These are phyloP conservation scores for Tolypocladium amazonense DNA, from an alignment of 2,329 filamentous ascomycete genomes.

Conservation along the genomic window DNA sequence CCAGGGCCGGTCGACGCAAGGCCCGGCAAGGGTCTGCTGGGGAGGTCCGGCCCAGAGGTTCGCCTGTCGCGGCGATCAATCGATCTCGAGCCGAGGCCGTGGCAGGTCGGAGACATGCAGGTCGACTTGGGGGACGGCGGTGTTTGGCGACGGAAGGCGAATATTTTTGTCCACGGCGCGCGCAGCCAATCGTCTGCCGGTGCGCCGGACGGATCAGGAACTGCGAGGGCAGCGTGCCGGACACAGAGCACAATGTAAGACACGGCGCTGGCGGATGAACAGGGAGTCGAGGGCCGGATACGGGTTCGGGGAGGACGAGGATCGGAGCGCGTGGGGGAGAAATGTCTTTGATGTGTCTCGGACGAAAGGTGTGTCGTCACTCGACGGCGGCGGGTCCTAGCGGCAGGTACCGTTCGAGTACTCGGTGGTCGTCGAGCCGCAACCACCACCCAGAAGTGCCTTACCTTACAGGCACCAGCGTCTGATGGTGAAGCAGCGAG, in stretches of 20 bases:
- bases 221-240: background rate
- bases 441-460: too few relatives aligned
- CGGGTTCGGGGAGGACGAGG: background rate
- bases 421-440: too few relatives aligned
- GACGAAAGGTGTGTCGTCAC: background rate
- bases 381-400: background rate
- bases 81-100: slow-evolving; percentile 4
- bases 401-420: background rate
- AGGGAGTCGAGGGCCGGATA: background rate
- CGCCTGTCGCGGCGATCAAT: slow-evolving; percentile 4
- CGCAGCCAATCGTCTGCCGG: background rate
- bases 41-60: background rate
- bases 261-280: background rate
- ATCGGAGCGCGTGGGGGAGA: background rate
- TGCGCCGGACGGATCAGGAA: background rate
- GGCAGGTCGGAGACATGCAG: background rate
- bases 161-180: background rate
- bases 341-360: background rate
- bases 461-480: too few relatives aligned
- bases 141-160: too few relatives aligned
- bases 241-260: background rate
- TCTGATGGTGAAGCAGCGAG: too few relatives aligned
- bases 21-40: background rate
- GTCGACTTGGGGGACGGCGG: too few relatives aligned
- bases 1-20: background rate